Percentiles rank a stretch among this genome's conserved stretches.
Evolutionary conservation across 2,329 filamentous ascomycete genomes (phyloP).

Genomic region (Penicillium italicum): DNA sequence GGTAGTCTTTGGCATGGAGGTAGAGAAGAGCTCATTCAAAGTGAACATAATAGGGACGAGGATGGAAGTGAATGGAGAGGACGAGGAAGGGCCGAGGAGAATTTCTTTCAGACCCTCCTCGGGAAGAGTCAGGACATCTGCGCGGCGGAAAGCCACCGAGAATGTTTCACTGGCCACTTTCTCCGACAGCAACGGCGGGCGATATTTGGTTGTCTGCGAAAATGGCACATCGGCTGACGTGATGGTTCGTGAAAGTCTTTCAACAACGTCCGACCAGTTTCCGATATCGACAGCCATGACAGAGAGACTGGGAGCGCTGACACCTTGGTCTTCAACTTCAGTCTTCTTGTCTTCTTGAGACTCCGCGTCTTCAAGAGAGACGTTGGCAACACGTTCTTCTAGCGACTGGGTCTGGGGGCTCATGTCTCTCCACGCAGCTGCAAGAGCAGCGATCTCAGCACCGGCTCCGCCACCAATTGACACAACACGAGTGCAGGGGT

Average conservation of each 20-base stretch:
- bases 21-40: conserved; percentile 87
- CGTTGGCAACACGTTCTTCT: conserved; percentile 10
- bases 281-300: conserved; percentile 76
- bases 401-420: conserved; percentile 13
- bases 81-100: conserved; percentile 14
- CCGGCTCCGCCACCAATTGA: conserved; percentile 65
- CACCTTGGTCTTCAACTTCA: background rate
- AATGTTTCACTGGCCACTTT: conserved; percentile 14
- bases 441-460: conserved; percentile 64
- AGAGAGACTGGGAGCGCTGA: conserved; percentile 26
- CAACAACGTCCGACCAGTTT: conserved; percentile 66
- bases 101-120: conserved; percentile 39
- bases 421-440: conserved; percentile 49
- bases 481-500: conserved; percentile 38
- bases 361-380: conserved; percentile 17
- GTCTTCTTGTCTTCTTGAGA: background rate
- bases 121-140: conserved; percentile 49
- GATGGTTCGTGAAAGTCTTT: conserved; percentile 56
- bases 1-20: conserved; percentile 71
- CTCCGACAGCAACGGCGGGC: conserved; percentile 28
- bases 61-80: conserved; percentile 29
- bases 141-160: conserved; percentile 45
- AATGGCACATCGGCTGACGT: conserved; percentile 35
- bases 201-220: conserved; percentile 27
- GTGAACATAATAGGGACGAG: conserved; percentile 88